Base-by-base conservation (phyloP, 2,329 filamentous ascomycete species). In the Chlorencoelia australis region DNA sequence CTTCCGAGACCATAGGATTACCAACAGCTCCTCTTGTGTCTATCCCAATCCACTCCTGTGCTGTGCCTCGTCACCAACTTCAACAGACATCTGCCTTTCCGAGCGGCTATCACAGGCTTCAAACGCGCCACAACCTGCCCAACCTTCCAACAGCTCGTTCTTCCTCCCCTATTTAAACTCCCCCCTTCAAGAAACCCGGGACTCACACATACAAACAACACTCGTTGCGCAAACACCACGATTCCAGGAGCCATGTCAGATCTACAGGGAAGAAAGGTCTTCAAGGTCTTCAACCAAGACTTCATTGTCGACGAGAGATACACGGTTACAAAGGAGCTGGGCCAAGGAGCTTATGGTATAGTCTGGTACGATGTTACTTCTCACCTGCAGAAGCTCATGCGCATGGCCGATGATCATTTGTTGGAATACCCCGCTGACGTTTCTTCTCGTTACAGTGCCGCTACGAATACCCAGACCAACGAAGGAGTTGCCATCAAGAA, bases 281-380 rank as follows among this genome's bases (percentile, higher is more conserved):
- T 94, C 74, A 94, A 94, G 79, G 88, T 98, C 61, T 98, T 98
- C 68, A 95, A 95, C 71, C 91, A 98, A 60, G 91, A 98, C 68
- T 98, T 98, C 60, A 79, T 95, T 53, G 91, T 96, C 57, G 91
- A 96, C 60, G 89, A 96, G 65, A 80, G 89, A 55, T 98, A 98
- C 68, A 94, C 84, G 48, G 91, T 98, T 48, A 96, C 89, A 49
- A 98, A 98, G 73, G 91, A 98, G 69, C 72, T 98, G 37, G 91
- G 91, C 30, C 91, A 98, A 64, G 91, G 91, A 57, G 91, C 91
- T 56, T 98, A 98, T 59, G 91, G 91, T 59, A 96, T 98, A 56
- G 91, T 98, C 58, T 98, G 91, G 87, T 94, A 73, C 44, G 73
- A 63, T 20, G 26, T 41, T 31, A 32, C 39, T 49, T 49, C 19